Base-by-base conservation (phyloP, 306 rosid species). In the Sicyos edulis region DNA sequence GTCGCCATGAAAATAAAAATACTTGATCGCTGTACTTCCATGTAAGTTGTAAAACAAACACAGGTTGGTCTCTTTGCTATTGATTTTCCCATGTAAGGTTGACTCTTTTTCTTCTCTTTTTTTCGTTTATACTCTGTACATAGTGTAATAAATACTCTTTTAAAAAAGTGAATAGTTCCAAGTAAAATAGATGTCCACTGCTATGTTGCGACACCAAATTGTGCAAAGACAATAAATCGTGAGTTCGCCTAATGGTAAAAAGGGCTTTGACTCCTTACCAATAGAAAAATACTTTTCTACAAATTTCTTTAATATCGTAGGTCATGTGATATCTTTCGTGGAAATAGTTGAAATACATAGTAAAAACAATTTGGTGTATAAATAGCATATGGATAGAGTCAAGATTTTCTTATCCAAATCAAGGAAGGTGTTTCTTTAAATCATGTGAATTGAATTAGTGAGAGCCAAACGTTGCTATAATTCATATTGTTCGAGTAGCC, bases 31-130 rank as follows among this genome's bases (percentile, higher is more conserved):
- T n/a, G 12, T 17, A 54, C 71, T 44, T 44, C 54, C 54, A 44
- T 66, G 54, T 44, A 66, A 66, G 34, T 66, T 66, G 53, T 66
- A 66, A 45, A 47, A 44, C 9, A 66, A 22, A 49, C 21, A 47
- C 22, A 47, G 37, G 13, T 66, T 20, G 9, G n/a, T 47, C 21
- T 19, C 53, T 11, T 44, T 44, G 54, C 4, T 19, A 65, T 42
- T 65, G 54, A 65, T 67, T 67, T 47, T 22, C 44, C 72, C 5
- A n/a, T 68, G 72, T 21, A 47, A 67, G 7, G 11, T 20, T 45
- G 32, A 3, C 13, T 21, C 55, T 44, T 13, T 37, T 63, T 65
- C 71, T 47, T 29, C n/a, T 32, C 12, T 61, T 21, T 44, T 42
- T 45, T 54, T 11, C 10, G 55, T 45, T 3, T 13, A 68, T 11